These are phyloP conservation scores for Carex myosuroides DNA, from an alignment of 176 grass and related monocot genomes.

Conservation along the genomic window DNA sequence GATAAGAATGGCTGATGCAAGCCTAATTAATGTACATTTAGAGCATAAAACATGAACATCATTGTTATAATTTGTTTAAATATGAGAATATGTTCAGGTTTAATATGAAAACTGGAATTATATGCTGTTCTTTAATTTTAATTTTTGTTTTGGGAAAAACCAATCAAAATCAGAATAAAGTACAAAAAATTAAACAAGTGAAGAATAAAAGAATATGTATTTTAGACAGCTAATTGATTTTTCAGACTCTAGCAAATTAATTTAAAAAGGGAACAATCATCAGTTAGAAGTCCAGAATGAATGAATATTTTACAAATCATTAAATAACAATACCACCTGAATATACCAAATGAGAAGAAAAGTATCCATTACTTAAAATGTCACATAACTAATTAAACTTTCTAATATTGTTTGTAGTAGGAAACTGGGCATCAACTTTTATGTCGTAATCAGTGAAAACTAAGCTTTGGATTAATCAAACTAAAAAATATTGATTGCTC, in stretches of 20 bases:
- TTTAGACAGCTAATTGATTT: neutral
- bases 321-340: neutral
- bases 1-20: slow-evolving; percentile 68
- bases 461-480: neutral
- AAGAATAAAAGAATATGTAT: neutral
- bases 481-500: neutral
- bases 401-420: neutral
- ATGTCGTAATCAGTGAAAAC: neutral
- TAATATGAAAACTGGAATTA: neutral
- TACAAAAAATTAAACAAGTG: neutral
- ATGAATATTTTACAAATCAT: neutral
- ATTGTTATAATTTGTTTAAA: neutral
- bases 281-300: neutral
- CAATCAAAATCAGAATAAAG: neutral
- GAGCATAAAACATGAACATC: neutral
- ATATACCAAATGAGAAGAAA: neutral
- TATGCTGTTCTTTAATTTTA: neutral
- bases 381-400: neutral
- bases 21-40: slow-evolving; percentile 3
- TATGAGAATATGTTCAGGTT: neutral
- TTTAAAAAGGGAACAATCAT: neutral
- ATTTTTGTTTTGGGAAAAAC: neutral
- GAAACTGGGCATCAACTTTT: neutral
- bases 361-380: neutral
- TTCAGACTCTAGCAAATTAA: neutral